These are phyloP conservation scores for Tremella mesenterica DNA, from an alignment of 768 basidiomycete species.

Conservation along the genomic window DNA sequence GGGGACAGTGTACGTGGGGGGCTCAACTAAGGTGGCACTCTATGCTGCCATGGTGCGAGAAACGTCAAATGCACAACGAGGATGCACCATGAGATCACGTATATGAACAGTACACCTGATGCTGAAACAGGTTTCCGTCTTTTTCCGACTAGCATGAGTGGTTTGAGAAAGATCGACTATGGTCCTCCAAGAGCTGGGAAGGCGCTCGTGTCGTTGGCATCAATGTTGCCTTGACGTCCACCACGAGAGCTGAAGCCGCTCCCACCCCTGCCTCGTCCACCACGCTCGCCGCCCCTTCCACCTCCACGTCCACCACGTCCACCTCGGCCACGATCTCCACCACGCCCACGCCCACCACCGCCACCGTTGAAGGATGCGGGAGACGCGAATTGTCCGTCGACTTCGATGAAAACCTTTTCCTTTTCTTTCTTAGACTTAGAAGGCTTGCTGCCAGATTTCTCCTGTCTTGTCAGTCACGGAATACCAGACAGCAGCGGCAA, in stretches of 20 bases:
- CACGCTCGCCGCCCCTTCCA: conserved; percentile 49
- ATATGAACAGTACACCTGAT: no score
- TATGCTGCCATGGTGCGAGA: no score
- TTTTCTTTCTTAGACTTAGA: conserved; percentile 36
- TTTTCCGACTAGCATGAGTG: no score
- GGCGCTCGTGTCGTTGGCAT: conserved; percentile 72
- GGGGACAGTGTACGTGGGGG: no score
- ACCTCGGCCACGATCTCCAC: conserved; percentile 52
- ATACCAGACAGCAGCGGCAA: background rate
- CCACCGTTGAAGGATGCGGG: conserved; percentile 50
- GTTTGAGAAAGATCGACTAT: background rate
- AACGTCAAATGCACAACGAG: no score
- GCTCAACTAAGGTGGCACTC: no score
- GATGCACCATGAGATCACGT: no score
- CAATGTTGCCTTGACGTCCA: conserved; percentile 48
- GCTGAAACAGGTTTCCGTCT: no score
- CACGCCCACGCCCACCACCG: conserved; percentile 48
- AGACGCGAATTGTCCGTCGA: conserved; percentile 80
- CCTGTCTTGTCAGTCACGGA: conserved; percentile 13
- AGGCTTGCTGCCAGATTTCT: conserved; percentile 35
- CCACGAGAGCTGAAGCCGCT: no score
- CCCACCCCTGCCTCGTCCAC: conserved; percentile 49
- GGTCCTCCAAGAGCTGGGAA: conserved; percentile 68
- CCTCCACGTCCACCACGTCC: conserved; percentile 37
- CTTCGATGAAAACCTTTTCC: conserved; percentile 80